Percentiles rank a stretch among this genome's conserved stretches.
Conservation (phyloP, 495 filamentous ascomycete species). For the Tuber magnatum region DNA sequence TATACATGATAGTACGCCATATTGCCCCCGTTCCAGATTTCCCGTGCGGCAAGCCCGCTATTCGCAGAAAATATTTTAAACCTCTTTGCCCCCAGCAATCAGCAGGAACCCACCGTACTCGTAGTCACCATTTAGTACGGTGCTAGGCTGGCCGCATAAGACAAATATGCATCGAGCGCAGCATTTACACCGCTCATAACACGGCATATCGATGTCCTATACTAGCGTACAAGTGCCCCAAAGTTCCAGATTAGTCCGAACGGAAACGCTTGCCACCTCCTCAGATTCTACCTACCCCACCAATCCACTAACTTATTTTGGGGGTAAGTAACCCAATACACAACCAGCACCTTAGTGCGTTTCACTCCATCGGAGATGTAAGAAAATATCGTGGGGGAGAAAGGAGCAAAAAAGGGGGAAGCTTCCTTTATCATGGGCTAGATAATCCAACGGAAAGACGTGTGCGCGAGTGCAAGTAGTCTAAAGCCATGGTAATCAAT, state of each 20-base stretch:
- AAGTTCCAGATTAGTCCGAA: neutral
- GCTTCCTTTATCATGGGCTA: neutral
- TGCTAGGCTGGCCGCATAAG: neutral
- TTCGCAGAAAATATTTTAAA: neutral
- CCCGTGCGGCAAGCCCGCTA: neutral
- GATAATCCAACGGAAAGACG: too few relatives aligned
- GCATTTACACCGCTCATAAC: neutral
- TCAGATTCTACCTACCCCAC: neutral
- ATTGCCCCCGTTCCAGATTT: neutral
- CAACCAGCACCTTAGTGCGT: neutral
- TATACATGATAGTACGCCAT: too few relatives aligned
- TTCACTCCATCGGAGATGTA: neutral
- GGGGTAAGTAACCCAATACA: neutral
- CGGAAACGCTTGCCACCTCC: neutral
- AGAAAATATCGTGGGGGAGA: neutral
- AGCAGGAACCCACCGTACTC: neutral
- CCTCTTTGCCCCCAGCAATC: neutral
- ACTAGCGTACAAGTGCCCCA: neutral
- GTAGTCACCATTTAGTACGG: neutral
- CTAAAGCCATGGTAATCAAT: neutral
- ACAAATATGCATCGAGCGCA: neutral
- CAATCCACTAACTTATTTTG: neutral
- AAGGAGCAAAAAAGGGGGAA: neutral
- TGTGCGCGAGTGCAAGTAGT: too few relatives aligned
- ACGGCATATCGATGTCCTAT: neutral